phyloP scores from a whole-genome alignment of 148 eudicot genomes.

The Bassia scoparia region DNA sequence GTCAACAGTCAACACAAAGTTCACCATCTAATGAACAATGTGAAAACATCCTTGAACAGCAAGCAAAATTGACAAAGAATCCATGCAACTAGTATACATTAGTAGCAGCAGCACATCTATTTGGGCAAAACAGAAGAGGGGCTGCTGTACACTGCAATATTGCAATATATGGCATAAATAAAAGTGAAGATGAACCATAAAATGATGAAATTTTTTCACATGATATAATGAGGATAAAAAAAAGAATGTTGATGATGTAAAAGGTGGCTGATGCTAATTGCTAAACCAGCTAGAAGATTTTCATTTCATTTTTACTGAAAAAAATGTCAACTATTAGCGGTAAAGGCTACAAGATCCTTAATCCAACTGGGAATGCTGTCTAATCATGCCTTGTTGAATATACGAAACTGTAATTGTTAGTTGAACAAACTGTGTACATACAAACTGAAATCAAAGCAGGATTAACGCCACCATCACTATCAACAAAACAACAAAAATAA shows the following conservation, averaged over 20 bases:
- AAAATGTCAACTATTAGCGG: background rate
- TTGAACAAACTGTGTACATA: background rate
- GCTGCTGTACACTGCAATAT: background rate
- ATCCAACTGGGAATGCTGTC: background rate
- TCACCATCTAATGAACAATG: background rate
- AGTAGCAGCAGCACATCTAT: background rate
- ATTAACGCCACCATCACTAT: no score
- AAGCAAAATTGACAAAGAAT: background rate
- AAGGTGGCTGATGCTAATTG: background rate
- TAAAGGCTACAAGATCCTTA: background rate
- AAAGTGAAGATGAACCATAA: background rate
- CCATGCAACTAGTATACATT: background rate
- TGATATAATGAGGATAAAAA: background rate
- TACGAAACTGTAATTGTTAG: slow-evolving; percentile 6
- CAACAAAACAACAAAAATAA: no score
- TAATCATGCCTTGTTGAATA: background rate
- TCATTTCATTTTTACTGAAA: background rate
- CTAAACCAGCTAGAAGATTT: background rate
- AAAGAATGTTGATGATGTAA: background rate
- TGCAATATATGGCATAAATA: background rate
- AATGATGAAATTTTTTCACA: background rate
- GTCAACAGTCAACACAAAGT: background rate
- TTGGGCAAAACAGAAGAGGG: background rate
- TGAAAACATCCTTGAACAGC: no score
- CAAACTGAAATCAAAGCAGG: background rate